Evolutionary conservation across 1,139 yeast genomes (phyloP).

Genomic region (Lodderomyces orthopsilosis): DNA sequence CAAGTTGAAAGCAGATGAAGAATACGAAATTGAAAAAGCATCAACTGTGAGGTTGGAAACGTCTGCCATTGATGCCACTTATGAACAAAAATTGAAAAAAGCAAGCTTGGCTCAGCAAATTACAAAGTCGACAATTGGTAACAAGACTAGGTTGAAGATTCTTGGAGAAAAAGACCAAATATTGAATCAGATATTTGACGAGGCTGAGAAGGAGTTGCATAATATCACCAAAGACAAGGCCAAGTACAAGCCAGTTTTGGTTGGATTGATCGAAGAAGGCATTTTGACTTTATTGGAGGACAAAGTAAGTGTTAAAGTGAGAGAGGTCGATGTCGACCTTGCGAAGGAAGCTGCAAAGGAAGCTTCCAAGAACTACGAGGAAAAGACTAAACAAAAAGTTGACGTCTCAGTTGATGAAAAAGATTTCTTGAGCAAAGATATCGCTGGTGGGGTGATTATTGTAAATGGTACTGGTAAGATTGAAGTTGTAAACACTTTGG

Average conservation of each 20-base stretch:
- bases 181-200: constrained; percentile 69
- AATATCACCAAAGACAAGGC: constrained; percentile 45
- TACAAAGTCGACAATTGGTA: constrained; percentile 90
- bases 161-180: constrained; percentile 84
- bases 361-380: constrained; percentile 64
- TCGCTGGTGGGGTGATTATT: constrained; percentile 84
- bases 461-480: constrained; percentile 75
- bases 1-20: constrained; percentile 94
- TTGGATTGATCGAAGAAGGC: constrained; percentile 83
- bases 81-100: constrained; percentile 84
- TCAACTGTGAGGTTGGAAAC: constrained; percentile 90
- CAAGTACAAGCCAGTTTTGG: constrained; percentile 66
- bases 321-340: constrained; percentile 62
- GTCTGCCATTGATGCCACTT: constrained; percentile 78
- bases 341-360: constrained; percentile 62
- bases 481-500: constrained; percentile 87
- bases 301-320: constrained; percentile 60
- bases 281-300: constrained; percentile 72
- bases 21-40: constrained; percentile 96
- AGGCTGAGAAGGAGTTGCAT: constrained; percentile 62
- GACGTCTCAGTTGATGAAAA: constrained; percentile 54
- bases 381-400: constrained; percentile 51
- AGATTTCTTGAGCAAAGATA: constrained; percentile 54
- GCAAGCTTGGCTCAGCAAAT: constrained; percentile 93
- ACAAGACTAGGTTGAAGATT: constrained; percentile 89